Base-by-base conservation (phyloP, 345 rosid genomes). In the Hevea brasiliensis region DNA sequence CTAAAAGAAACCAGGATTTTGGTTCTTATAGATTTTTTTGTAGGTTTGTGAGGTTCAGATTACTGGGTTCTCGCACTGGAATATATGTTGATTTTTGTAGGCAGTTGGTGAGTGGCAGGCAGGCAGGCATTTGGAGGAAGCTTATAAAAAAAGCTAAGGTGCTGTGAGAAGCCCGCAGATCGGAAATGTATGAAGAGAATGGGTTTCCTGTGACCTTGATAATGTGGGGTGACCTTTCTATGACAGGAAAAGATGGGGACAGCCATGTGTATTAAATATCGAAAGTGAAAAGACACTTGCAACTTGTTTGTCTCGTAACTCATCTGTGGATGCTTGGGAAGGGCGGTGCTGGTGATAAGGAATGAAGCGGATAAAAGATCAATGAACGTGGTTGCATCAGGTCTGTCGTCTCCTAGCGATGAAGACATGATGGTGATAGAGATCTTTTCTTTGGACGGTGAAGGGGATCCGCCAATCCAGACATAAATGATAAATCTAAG, bases 121-220 rank as follows among this genome's bases (percentile, higher is more conserved):
- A n/a, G 21, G 23, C 14, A 65, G n/a, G 3, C 18, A 65, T 24
- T 59, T 27, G 27, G 4, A 26, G 27, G 8, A 1, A 1, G 15
- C 37, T 32, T 7, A 21, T 1, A 20, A 14, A 0, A 65, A 65
- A 41, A n/a, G 2, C 44, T 10, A 63, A 37, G 67, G 50, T 41
- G 12, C 40, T 26, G 44, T 20, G n/a, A n/a, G 12, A 14, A 10
- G 67, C 12, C 12, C 26, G 47, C 47, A 61, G n/a, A 65, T 44
- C 17, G 68, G 68, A 12, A 45, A 21, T 40, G 67, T 62, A 62
- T 62, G 67, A 55, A 47, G 70, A 66, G 70, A 15, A 27, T 66
- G 56, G 70, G 70, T 14, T 47, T 66, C 70, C 35, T 66, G 70
- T 66, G 70, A 66, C 9, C 1, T 0, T 66, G 70, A 66, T 47